Conservation (phyloP, 2,329 filamentous ascomycete genomes). For the Colletotrichum euphorbiae region DNA sequence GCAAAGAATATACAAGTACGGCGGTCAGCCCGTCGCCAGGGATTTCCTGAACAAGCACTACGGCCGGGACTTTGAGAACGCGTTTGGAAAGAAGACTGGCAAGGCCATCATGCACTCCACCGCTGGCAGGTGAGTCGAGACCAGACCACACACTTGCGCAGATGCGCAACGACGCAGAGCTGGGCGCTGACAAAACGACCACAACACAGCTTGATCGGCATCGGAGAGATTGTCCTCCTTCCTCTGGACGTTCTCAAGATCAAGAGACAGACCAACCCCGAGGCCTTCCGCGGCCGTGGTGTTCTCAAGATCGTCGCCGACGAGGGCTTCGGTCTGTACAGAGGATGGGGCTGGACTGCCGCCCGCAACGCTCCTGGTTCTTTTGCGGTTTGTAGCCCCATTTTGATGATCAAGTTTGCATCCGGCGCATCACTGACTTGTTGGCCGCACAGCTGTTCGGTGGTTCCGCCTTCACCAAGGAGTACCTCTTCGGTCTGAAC, state of each 20-base stretch:
- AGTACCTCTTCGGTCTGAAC: slow-evolving; percentile 88
- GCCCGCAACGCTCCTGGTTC: slow-evolving; percentile 96
- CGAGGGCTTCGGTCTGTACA: slow-evolving; percentile 95
- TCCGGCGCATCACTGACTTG: slow-evolving; percentile 10
- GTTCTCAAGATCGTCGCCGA: slow-evolving; percentile 90
- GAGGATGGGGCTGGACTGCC: slow-evolving; percentile 97
- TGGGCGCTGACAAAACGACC: background rate
- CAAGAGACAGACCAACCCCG: slow-evolving; percentile 99
- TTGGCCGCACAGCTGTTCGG: slow-evolving; percentile 80
- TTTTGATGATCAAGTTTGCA: background rate
- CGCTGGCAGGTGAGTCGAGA: slow-evolving; percentile 77
- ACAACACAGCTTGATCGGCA: slow-evolving; percentile 81
- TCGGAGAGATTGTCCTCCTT: slow-evolving; percentile 95
- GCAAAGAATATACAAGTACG: slow-evolving; percentile 98
- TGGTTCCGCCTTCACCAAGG: slow-evolving; percentile 96
- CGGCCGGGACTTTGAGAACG: slow-evolving; percentile 83
- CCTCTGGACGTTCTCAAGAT: slow-evolving; percentile 98
- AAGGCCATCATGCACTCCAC: slow-evolving; percentile 99
- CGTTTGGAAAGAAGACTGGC: slow-evolving; percentile 96
- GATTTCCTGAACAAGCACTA: slow-evolving; percentile 88
- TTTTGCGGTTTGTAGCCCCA: slow-evolving; percentile 78
- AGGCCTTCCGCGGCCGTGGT: slow-evolving; percentile 94
- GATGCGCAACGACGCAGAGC: background rate
- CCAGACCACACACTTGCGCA: too few relatives aligned
- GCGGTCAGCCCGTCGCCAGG: slow-evolving; percentile 93